Percentiles rank a stretch among this genome's conserved stretches.
phyloP scores from a whole-genome alignment of 2,329 filamentous ascomycete species.

The Golovinomyces cichoracearum region DNA sequence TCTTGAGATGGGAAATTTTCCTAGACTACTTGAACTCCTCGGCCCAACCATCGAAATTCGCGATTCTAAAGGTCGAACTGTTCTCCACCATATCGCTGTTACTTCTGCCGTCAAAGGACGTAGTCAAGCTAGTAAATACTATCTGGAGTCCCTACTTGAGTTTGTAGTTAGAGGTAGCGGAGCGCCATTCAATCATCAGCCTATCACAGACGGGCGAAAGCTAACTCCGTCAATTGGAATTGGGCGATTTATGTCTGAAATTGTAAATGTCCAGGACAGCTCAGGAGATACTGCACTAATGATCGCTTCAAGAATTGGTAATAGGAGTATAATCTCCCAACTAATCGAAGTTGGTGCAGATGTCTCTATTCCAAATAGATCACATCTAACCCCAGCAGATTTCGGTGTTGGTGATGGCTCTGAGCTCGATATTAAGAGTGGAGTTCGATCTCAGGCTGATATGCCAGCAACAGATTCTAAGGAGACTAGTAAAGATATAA shows the following conservation, averaged over 20 bases:
- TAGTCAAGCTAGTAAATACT: conserved; percentile 77
- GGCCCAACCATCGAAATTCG: conserved; percentile 74
- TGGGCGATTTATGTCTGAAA: conserved; percentile 83
- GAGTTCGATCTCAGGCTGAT: conserved; percentile 22
- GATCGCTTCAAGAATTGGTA: conserved; percentile 75
- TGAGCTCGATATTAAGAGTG: conserved; percentile 24
- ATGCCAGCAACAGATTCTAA: conserved; percentile 27
- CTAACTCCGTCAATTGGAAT: conserved; percentile 36
- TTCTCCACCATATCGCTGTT: conserved; percentile 86
- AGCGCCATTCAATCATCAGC: conserved; percentile 26
- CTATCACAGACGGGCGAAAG: conserved; percentile 9
- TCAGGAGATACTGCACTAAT: conserved; percentile 87
- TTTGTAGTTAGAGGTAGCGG: conserved; percentile 77
- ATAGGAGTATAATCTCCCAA: conserved; percentile 87
- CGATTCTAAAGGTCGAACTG: conserved; percentile 70
- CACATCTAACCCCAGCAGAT: conserved; percentile 68
- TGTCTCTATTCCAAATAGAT: conserved; percentile 71
- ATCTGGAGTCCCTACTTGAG: conserved; percentile 77
- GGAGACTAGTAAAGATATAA: conserved; percentile 56
- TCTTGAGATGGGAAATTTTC: conserved; percentile 70
- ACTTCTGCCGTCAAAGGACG: conserved; percentile 88
- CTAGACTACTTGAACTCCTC: conserved; percentile 67
- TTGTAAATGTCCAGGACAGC: conserved; percentile 86
- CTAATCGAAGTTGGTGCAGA: conserved; percentile 85
- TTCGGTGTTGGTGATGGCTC: conserved; percentile 54